These are phyloP conservation scores for Entonaema liquescens DNA, from an alignment of 495 filamentous ascomycete genomes.

Conservation along the genomic window DNA sequence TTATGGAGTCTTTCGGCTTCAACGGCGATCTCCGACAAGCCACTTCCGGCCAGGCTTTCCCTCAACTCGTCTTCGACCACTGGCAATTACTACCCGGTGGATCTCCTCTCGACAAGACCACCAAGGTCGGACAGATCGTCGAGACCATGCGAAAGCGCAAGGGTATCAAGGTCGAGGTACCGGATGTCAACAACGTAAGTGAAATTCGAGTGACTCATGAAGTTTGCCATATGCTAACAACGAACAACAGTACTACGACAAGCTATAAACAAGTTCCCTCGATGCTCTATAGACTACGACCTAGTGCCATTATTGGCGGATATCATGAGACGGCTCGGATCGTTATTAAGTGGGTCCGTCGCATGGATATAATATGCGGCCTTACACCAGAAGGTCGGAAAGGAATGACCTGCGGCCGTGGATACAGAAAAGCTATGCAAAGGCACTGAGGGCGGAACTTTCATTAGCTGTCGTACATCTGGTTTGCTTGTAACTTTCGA, in stretches of 20 bases:
- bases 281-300: constrained; percentile 51
- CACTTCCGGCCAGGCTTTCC: constrained; percentile 98
- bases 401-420: constrained; percentile 44
- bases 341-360: constrained; percentile 28
- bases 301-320: constrained; percentile 48
- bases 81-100: constrained; percentile 96
- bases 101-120: constrained; percentile 84
- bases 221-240: constrained; percentile 57
- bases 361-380: constrained; percentile 41
- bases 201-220: constrained; percentile 2
- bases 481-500: constrained; percentile 41
- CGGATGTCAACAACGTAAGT: constrained; percentile 93
- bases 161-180: constrained; percentile 96
- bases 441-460: constrained; percentile 42
- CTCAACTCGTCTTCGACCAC: constrained; percentile 98
- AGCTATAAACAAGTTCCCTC: constrained; percentile 74
- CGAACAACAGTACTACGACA: constrained; percentile 89
- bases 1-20: constrained; percentile 99
- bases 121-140: constrained; percentile 87
- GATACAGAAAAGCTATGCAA: constrained; percentile 47
- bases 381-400: constrained; percentile 34
- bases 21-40: constrained; percentile 92
- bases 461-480: constrained; percentile 44
- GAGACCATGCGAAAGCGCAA: constrained; percentile 96
- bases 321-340: constrained; percentile 45